Percentiles rank a stretch among this genome's conserved stretches.
Conservation (phyloP, 2,329 filamentous ascomycete species). For the Ascochyta fabae region DNA sequence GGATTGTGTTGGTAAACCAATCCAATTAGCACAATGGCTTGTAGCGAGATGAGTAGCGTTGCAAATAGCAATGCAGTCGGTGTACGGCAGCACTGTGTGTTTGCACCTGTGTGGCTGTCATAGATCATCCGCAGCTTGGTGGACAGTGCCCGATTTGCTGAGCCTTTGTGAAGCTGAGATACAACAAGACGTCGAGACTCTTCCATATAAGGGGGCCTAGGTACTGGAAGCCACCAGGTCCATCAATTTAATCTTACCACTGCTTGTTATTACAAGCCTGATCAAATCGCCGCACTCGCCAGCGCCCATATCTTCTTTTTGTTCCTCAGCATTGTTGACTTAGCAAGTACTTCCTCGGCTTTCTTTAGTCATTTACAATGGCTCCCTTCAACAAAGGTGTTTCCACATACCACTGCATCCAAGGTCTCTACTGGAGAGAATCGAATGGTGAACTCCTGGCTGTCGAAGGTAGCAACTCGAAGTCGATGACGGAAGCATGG, state of each 20-base stretch:
- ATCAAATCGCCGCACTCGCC: constrained; percentile 3
- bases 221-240: neutral
- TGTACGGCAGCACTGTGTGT: constrained; percentile 19
- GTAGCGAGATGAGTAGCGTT: constrained; percentile 29
- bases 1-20: constrained; percentile 15
- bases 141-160: constrained; percentile 20
- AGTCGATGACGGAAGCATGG: constrained; percentile 28
- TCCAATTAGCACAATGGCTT: constrained; percentile 6
- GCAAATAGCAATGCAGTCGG: constrained; percentile 24
- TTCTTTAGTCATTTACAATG: constrained; percentile 26
- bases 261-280: constrained; percentile 13
- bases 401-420: constrained; percentile 38
- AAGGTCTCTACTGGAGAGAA: constrained; percentile 39
- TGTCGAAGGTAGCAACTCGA: constrained; percentile 34
- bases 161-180: constrained; percentile 19
- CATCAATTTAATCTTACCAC: constrained; percentile 16
- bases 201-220: constrained; percentile 27
- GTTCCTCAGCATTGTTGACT: constrained; percentile 10
- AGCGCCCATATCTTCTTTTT: constrained; percentile 11
- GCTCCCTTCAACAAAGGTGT: constrained; percentile 39
- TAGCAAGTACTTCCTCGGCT: constrained; percentile 11
- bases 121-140: constrained; percentile 26
- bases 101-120: constrained; percentile 23
- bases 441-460: constrained; percentile 31
- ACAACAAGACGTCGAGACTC: constrained; percentile 18